Conservation (phyloP, 1,284 basidiomycete species). For the Ustilago crameri region DNA sequence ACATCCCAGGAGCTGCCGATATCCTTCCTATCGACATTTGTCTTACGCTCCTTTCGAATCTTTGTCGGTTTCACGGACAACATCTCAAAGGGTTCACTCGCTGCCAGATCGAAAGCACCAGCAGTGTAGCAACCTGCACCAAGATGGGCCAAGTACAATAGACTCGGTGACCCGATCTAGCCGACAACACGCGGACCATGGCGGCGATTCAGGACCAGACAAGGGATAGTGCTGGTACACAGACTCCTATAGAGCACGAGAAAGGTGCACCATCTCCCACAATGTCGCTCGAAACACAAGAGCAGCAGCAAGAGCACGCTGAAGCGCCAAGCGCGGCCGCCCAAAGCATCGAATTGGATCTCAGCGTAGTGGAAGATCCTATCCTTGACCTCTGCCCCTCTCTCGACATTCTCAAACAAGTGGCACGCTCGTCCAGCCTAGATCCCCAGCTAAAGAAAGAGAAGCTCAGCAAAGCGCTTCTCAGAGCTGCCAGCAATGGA, state of each 20-base stretch:
- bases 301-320: background rate
- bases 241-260: background rate
- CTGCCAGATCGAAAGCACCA: too few species aligned
- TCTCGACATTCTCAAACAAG: slow-evolving; percentile 40
- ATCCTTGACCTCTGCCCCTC: slow-evolving; percentile 56
- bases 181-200: background rate
- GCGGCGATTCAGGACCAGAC: background rate
- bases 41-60: too few species aligned
- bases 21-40: too few species aligned
- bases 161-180: background rate
- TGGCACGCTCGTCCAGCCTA: slow-evolving; percentile 21
- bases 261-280: background rate
- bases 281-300: slow-evolving; percentile 7
- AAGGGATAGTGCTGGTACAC: background rate
- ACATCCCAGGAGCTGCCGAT: too few species aligned
- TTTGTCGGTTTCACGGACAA: too few species aligned
- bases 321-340: background rate
- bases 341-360: slow-evolving; percentile 24
- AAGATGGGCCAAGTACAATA: background rate
- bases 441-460: slow-evolving; percentile 17
- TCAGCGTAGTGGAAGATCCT: slow-evolving; percentile 39
- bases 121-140: too few species aligned
- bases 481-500: slow-evolving; percentile 53
- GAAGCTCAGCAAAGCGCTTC: slow-evolving; percentile 38
- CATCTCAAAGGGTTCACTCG: too few species aligned